Evolutionary conservation across 164 flowering plant genomes (phyloP).

Genomic region (Stephania cephalantha): DNA sequence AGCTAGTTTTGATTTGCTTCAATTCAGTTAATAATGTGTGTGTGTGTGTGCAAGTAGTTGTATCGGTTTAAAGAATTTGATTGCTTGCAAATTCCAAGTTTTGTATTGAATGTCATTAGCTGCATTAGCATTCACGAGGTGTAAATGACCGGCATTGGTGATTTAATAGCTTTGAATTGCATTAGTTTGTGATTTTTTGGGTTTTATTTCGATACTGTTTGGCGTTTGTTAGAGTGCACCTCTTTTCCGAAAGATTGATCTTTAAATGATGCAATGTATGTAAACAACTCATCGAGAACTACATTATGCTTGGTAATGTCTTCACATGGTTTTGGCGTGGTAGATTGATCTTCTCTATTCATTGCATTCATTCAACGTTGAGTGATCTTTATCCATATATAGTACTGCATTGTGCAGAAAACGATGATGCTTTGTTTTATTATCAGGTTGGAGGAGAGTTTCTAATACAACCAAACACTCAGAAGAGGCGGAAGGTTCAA

Average conservation of each 20-base stretch:
- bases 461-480: conserved; percentile 83
- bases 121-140: background rate
- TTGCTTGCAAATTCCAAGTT: background rate
- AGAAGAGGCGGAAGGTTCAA: conserved; percentile 66
- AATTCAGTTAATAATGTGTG: background rate
- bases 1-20: background rate
- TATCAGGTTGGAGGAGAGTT: conserved; percentile 66
- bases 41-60: background rate
- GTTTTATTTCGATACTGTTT: background rate
- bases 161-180: background rate
- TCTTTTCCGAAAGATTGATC: background rate
- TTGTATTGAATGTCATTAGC: background rate
- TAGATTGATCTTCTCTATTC: background rate
- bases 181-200: background rate
- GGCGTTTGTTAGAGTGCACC: background rate
- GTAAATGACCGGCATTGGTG: background rate
- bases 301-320: background rate
- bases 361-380: background rate
- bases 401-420: background rate
- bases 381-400: background rate
- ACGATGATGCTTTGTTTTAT: background rate
- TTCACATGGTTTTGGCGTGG: background rate
- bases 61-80: background rate
- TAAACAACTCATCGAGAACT: background rate
- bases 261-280: background rate